Evolutionary conservation across 305 asterid species (phyloP), one percentile per base, ranked within the genome.

Genomic region (Fraxinus ornus): DNA sequence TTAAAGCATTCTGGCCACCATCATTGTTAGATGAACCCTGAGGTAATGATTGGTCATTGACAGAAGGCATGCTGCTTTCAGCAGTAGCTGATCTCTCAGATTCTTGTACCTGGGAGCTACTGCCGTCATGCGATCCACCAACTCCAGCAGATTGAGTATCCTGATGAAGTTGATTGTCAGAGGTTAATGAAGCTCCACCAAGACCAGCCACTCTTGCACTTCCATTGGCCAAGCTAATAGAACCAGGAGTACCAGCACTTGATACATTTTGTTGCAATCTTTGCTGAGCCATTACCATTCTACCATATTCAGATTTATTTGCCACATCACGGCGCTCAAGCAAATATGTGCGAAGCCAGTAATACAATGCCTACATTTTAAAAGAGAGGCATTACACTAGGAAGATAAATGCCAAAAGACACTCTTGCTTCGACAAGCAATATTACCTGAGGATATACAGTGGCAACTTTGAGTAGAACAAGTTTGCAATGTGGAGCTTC

Each of bases 261-360:
- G 97, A 81, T 44, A 87, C 87, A 80, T 88, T 94, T 88, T 95
- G 99, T 90, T 97, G 98, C 99, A 97, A 92, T 82, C 99, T 91
- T 89, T 96, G 99, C 87, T 92, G 98, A 81, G 98, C 98, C 97
- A 96, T 92, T 76, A 98, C 97, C 94, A 94, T 91, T 89, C 99
- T 94, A 84, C 97, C 91, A 78, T 88, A 92, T 85, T 97, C 99
- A 84, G 99, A 93, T 88, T 95, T 97, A 88, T 91, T 95, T 47
- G 99, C 98, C 74, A 95, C 98, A 87, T 97, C 99, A 76, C 99
- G 98, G 68, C 99, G 98, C 83, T 97, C 99, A 15, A 97, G 99
- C 83, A 97, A 89, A 87, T 97, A 97, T 3, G 99, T 97, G 76
- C 99, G 97, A 62, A 97, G 94, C 99, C 99, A 97, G 91, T 97